Base-by-base conservation (phyloP, 371 early-diverging fungal genomes). In the Mucor irregularis region DNA sequence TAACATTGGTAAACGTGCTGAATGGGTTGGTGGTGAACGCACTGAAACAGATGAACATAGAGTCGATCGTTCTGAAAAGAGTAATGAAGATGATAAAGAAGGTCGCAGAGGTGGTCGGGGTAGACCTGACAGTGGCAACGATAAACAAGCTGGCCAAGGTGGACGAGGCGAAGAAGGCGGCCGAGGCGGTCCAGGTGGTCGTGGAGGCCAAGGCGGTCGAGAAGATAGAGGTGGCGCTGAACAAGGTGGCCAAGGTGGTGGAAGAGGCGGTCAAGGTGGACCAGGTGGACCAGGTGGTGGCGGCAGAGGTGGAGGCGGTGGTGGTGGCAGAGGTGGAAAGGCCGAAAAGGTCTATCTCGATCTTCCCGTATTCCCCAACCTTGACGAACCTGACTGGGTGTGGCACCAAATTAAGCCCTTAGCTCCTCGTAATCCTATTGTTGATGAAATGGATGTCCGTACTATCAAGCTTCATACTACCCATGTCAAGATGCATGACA, bases 391-490 rank as follows among this genome's bases (percentile, higher is more conserved):
- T 1, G 53, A 62, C 34, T 66, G 67, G 67, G 19, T 58, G 11
- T 66, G 58, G 42, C 55, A 54, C 22, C 6, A 66, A 5, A 21
- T 66, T 16, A 19, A 26, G 5, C 56, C 67, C 0, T 43, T 66
- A 7, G 43, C 31, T 5, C 10, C 19, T 0, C 58, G 65, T 14
- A 47, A 53, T 7, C 62, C 66, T 3, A 49, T 66, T 14, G 11
- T 62, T 3, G 67, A 71, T 29, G 25, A 40, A 26, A 50, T 21
- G 4, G 30, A 70, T 5, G 58, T 62, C 7, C 59, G 71, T 17
- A 64, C 61, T 0, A 61, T 76, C 25, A 50, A 62, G 11, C 31
- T 76, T 9, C 46, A 64, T 3, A 42, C 73, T 0, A 49, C 31
- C 3, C 24, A 47, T 4, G 25, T 13, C 2, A 61, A 52, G 17